Percentiles rank a stretch among this genome's conserved stretches.
phyloP scores from a whole-genome alignment of 2,329 filamentous ascomycete species.

The Talaromyces sp. region DNA sequence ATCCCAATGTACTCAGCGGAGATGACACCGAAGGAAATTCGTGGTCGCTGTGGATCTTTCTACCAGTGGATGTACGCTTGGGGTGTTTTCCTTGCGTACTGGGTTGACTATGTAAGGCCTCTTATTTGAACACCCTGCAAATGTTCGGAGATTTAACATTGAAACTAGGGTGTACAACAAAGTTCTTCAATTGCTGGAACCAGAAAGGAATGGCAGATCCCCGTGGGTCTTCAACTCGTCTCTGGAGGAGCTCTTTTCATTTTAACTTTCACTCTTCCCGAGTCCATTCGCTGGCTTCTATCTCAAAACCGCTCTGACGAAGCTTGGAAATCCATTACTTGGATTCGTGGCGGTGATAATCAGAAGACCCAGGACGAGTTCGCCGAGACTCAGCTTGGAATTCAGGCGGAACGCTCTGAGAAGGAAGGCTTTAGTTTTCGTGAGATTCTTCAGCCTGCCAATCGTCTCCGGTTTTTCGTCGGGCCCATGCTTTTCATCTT shows the following conservation, averaged over 20 bases:
- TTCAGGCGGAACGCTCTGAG: constrained; percentile 46
- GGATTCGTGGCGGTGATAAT: constrained; percentile 50
- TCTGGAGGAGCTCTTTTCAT: constrained; percentile 52
- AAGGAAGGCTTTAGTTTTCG: constrained; percentile 44
- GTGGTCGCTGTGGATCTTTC: constrained; percentile 51
- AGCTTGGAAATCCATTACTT: constrained; percentile 31
- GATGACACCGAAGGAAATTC: constrained; percentile 46
- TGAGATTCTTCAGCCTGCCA: constrained; percentile 50
- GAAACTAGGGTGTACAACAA: constrained; percentile 49
- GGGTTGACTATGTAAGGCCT: constrained; percentile 48
- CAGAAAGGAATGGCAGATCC: constrained; percentile 56
- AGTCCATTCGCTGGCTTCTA: constrained; percentile 63
- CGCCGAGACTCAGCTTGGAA: constrained; percentile 52
- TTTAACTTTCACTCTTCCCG: constrained; percentile 59
- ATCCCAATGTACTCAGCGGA: constrained; percentile 44
- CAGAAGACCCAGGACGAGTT: constrained; percentile 46
- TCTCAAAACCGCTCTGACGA: constrained; percentile 35
- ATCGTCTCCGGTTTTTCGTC: constrained; percentile 44
- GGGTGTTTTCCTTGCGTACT: constrained; percentile 53
- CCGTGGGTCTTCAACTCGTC: constrained; percentile 57
- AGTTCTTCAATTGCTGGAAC: constrained; percentile 42
- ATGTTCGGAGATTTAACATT: constrained; percentile 52
- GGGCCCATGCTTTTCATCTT: constrained; percentile 51
- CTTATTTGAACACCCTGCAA: not conserved
- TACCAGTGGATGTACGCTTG: constrained; percentile 53